A percentile compares a stretch with the other conserved stretches of the same genome.
Conservation (phyloP, 345 rosid species). For the Rhizophora mangle region DNA sequence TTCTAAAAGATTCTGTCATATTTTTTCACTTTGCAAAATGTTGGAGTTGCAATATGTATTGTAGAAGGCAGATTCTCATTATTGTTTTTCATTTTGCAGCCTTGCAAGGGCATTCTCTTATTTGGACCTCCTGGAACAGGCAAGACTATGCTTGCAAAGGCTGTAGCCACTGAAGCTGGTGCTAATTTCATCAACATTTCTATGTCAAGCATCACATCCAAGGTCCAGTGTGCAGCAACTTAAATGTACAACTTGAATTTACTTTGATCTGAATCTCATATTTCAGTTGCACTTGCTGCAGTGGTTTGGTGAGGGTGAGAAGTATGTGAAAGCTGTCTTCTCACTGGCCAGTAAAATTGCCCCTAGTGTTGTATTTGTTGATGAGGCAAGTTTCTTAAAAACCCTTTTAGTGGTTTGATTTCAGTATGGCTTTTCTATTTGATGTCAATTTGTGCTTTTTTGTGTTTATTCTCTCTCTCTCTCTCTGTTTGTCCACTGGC, state of each 20-base stretch:
- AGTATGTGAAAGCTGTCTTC: conserved; percentile 86
- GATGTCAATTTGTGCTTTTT: conserved; percentile 2
- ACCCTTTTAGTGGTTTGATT: not conserved
- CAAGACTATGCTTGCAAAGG: conserved; percentile 95
- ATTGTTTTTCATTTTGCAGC: conserved; percentile 40
- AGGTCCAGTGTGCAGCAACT: conserved; percentile 40
- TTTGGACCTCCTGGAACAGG: conserved; percentile 99
- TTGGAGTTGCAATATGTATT: not conserved
- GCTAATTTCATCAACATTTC: conserved; percentile 90
- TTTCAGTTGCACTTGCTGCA: conserved; percentile 30
- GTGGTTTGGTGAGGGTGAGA: conserved; percentile 99
- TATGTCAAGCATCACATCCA: conserved; percentile 85
- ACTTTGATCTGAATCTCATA: conserved; percentile 8
- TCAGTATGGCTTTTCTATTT: not conserved
- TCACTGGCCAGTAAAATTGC: conserved; percentile 86
- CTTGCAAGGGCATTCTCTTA: conserved; percentile 86
- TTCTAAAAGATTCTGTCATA: not conserved
- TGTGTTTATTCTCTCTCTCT: not conserved
- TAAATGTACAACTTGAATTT: conserved; percentile 10
- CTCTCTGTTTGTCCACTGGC: conserved; percentile 11
- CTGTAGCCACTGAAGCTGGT: conserved; percentile 98
- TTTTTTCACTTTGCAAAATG: not conserved
- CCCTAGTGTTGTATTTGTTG: conserved; percentile 88
- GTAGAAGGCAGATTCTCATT: conserved; percentile 12
- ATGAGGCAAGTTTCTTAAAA: conserved; percentile 53